Base-by-base conservation (phyloP, 306 rosid genomes). In the Dryas octopetala region DNA sequence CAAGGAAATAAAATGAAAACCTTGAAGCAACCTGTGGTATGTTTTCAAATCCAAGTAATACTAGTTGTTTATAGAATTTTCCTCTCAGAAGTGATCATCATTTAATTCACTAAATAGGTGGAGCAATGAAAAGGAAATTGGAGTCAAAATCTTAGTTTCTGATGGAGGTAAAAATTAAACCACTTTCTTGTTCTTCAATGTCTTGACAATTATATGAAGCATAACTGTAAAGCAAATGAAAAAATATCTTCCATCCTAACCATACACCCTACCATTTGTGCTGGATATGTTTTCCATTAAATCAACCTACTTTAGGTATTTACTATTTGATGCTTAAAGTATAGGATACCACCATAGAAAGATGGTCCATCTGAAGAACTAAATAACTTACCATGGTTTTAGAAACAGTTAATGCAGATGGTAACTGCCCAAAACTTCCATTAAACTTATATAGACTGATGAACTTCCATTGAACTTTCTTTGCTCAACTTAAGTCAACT, bases 1-100 rank as follows among this genome's bases (percentile, higher is more conserved):
- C 45, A 16, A 76, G 53, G 47, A 54, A 51, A 73, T 32, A 70
- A 15, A 48, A 60, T 67, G 50, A 78, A 68, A 17, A 62, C 66
- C 76, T 50, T 69, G 68, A 61, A 32, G 68, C 13, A 3, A 48
- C 46, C 9, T 10, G n/a, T 15, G 40, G 26, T 46, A 15, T 60
- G 17, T 28, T 59, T 26, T n/a, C 11, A 60, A 32, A 16, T 28
- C 53, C 1, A 60, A 47, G 47, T 15, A 23, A 57, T 12, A 54
- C 41, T 5, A 26, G 55, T 17, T 19, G 44, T 57, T 32, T 23
- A 59, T 15, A 72, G 26, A 26, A 72, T 19, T 58, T 50, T 58
- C 76, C 57, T 13, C 9, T 15, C 66, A 28, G 7, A 44, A 17
- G 12, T 4, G 46, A 32, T 32, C 38, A 66, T 47, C 54, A 45